These are phyloP conservation scores for Aspergillus flavus DNA, from an alignment of 2,329 filamentous ascomycete genomes.

Conservation along the genomic window DNA sequence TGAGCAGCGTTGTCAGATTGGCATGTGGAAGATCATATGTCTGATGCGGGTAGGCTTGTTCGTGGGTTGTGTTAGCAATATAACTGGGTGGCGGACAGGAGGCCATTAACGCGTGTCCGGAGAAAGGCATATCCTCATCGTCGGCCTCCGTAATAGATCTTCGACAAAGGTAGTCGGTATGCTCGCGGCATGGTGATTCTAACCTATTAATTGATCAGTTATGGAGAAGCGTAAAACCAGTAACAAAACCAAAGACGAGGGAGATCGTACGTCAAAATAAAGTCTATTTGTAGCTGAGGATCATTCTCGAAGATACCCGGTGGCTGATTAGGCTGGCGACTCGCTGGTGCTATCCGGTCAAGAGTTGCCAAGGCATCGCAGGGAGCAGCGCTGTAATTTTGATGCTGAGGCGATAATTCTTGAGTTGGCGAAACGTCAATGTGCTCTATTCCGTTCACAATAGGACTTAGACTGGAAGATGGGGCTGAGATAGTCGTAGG, in stretches of 20 bases:
- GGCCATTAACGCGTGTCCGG: slow-evolving; percentile 92
- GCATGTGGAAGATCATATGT: slow-evolving; percentile 78
- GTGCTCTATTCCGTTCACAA: slow-evolving; percentile 29
- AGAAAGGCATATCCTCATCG: slow-evolving; percentile 65
- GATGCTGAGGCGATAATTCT: slow-evolving; percentile 27
- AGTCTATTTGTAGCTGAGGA: slow-evolving; percentile 51
- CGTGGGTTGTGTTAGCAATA: slow-evolving; percentile 55
- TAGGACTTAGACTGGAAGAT: slow-evolving; percentile 33
- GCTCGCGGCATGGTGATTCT: slow-evolving; percentile 56
- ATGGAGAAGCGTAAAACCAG: neutral
- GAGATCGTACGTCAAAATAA: slow-evolving; percentile 48
- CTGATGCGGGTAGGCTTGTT: slow-evolving; percentile 64
- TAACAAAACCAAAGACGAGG: neutral
- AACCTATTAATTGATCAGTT: slow-evolving; percentile 39
- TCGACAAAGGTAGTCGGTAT: slow-evolving; percentile 87
- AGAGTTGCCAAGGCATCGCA: slow-evolving; percentile 29
- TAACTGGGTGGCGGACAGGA: slow-evolving; percentile 76
- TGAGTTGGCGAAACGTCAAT: slow-evolving; percentile 31
- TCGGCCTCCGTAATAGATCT: slow-evolving; percentile 60
- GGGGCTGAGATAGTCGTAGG: slow-evolving; percentile 22
- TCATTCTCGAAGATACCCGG: slow-evolving; percentile 47
- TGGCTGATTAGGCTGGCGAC: slow-evolving; percentile 24
- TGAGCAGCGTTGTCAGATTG: slow-evolving; percentile 78
- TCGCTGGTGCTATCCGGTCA: slow-evolving; percentile 24
- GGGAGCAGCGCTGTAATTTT: slow-evolving; percentile 24